Evolutionary conservation across 2,329 filamentous ascomycete genomes (phyloP), one percentile per base, ranked within the genome.

Genomic region (Aspergillus versicolor): DNA sequence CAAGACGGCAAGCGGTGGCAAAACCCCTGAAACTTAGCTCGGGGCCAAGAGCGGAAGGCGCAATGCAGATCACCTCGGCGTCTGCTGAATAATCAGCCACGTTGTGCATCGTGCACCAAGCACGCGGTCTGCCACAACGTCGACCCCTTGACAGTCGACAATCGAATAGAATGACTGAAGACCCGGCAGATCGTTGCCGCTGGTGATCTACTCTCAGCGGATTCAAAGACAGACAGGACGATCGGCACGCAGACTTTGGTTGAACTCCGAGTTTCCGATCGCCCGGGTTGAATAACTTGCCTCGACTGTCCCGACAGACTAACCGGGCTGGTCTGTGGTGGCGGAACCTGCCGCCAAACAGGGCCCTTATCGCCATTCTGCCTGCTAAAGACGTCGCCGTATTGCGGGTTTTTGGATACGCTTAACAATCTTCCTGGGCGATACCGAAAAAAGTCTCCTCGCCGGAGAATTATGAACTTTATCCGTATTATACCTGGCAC

Each of bases 1-100:
- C 17, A 13, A 50, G 58, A 19, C 5, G 38, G 59, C 44, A 61
- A 53, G 59, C 59, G 59, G 59, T 61, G 59, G 52, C 59, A 58
- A 47, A 61, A 46, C 52, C 49, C 48, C 50, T 54, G 44, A 54
- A 27, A 21, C 27, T 19, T 41, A 22, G 9, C 13, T 7, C 15
- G 15, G 4, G 13, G 27, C 27, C 41, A 19, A 34, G 38, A 51
- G 30, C 9, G 40, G 49, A 37, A 49, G 53, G 38, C 50, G 38
- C 46, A 47, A 40, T 40, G 57, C 54, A 56, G 57, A 54, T 47
- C 57, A 53, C 21, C 8, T 8, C 27, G 9, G 27, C 8, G 9
- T n/a, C 12, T 17, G 45, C 51, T 56, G 32, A 56, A 46, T 56
- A 47, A 56, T 43, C 19, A 19, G 13, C 19, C 24, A 32, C 38